Percentiles rank a stretch among this genome's conserved stretches.
Conservation (phyloP, 1,284 basidiomycete species). For the Coniferiporia sulphurascens region DNA sequence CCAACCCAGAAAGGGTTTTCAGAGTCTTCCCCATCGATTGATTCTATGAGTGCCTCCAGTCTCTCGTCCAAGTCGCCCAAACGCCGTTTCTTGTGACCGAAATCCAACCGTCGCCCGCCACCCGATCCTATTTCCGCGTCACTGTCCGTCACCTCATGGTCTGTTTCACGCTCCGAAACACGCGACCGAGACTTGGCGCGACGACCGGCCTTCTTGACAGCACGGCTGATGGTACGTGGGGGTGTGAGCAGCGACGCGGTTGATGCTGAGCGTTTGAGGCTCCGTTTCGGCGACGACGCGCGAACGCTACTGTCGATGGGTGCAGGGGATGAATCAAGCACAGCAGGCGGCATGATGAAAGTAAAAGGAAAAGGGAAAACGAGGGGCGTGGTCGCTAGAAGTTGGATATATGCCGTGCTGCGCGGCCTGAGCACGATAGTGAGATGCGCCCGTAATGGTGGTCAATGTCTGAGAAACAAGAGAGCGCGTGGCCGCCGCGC, state of each 20-base stretch:
- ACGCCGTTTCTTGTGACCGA: slow-evolving; percentile 26
- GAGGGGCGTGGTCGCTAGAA: neutral
- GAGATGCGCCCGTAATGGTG: neutral
- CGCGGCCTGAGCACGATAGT: neutral
- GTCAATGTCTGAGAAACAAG: neutral
- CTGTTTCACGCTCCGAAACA: slow-evolving; percentile 5
- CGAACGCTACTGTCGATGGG: neutral
- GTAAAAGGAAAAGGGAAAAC: neutral
- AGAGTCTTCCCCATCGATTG: slow-evolving; percentile 26
- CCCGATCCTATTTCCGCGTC: slow-evolving; percentile 1
- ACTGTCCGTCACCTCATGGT: slow-evolving; percentile 5
- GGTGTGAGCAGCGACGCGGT: slow-evolving; percentile 13
- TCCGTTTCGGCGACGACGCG: slow-evolving; percentile 2
- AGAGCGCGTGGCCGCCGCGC: neutral
- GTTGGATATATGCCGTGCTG: neutral
- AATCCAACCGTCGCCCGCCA: slow-evolving; percentile 11
- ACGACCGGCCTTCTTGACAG: neutral
- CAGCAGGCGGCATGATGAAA: slow-evolving; percentile 4
- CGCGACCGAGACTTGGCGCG: neutral
- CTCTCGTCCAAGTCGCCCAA: slow-evolving; percentile 25
- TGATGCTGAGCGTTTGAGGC: slow-evolving; percentile 14
- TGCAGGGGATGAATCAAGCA: slow-evolving; percentile 12
- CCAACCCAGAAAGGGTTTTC: slow-evolving; percentile 34
- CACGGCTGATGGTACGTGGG: slow-evolving; percentile 16
- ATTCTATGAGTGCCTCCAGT: slow-evolving; percentile 21